Evolutionary conservation across 2,329 filamentous ascomycete species (phyloP).

Genomic region (Lachnellula subtilissima): DNA sequence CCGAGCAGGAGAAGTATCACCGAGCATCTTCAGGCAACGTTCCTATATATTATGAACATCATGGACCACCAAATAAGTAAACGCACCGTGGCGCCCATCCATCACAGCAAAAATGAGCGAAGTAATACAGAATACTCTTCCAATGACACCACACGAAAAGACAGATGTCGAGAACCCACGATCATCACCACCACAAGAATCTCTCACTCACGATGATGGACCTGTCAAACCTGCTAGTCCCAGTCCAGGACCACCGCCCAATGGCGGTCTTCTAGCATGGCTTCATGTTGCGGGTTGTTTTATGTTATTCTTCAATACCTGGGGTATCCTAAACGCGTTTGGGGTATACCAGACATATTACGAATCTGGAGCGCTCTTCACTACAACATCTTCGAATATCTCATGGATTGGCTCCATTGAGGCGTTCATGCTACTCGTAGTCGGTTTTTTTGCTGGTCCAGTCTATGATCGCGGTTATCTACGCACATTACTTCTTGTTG

Average conservation of each 20-base stretch:
- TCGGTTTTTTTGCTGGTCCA: constrained; percentile 56
- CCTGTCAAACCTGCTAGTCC: not conserved
- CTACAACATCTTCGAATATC: constrained; percentile 47
- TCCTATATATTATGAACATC: not conserved
- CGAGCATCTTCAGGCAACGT: not conserved
- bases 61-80: too few species aligned
- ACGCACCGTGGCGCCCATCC: too few species aligned
- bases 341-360: constrained; percentile 56
- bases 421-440: constrained; percentile 43
- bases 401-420: constrained; percentile 53
- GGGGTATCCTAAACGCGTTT: constrained; percentile 42
- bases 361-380: constrained; percentile 40
- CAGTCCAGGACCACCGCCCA: constrained; percentile 34
- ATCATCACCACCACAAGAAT: not conserved
- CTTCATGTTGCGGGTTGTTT: constrained; percentile 47
- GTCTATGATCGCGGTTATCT: constrained; percentile 58
- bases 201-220: not conserved
- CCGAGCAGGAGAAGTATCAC: not conserved
- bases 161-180: not conserved
- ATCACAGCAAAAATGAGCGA: not conserved
- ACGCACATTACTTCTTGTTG: constrained; percentile 46
- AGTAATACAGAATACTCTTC: not conserved
- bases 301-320: constrained; percentile 52
- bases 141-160: not conserved
- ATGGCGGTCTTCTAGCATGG: constrained; percentile 52